Evolutionary conservation across 192 early-diverging fungal species (phyloP).

Genomic region (Coemansia sp.): DNA sequence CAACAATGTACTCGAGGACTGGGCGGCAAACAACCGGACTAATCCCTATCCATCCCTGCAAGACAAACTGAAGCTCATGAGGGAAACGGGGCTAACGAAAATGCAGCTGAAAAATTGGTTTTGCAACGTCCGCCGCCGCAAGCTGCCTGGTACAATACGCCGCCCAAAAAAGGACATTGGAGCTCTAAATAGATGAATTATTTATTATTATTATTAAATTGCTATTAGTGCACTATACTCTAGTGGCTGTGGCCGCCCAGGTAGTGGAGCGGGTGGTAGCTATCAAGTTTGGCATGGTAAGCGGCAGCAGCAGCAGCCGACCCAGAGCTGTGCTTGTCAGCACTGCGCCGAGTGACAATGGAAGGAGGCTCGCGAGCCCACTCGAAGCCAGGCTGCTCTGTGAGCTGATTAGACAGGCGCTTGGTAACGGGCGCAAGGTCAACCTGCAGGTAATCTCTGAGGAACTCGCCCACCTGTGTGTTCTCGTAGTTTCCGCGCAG

Average conservation of each 20-base stretch:
- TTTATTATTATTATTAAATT: not conserved
- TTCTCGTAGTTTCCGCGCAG: constrained; percentile 67
- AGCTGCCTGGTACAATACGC: constrained; percentile 20
- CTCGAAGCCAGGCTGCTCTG: constrained; percentile 12
- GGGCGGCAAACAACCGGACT: constrained; percentile 19
- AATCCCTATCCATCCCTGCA: constrained; percentile 37
- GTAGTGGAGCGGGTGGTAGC: constrained; percentile 12
- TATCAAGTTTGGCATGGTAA: constrained; percentile 10
- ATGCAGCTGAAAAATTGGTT: constrained; percentile 59
- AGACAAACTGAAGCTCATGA: constrained; percentile 40
- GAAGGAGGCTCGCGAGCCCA: constrained; percentile 8
- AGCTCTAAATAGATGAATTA: not conserved
- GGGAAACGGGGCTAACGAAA: constrained; percentile 33
- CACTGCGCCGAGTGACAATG: constrained; percentile 6
- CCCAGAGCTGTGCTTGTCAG: not conserved
- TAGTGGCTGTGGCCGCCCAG: constrained; percentile 5
- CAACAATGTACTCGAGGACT: constrained; percentile 30
- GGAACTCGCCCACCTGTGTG: constrained; percentile 65
- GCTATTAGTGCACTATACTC: not conserved
- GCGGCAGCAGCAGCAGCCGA: not conserved
- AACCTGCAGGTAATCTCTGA: constrained; percentile 59
- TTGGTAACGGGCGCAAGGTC: constrained; percentile 57
- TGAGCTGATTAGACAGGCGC: constrained; percentile 42
- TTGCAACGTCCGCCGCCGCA: constrained; percentile 52
- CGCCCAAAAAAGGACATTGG: constrained; percentile 7